Evolutionary conservation across 2,329 filamentous ascomycete species (phyloP).

Genomic region (Fusarium penzigii): DNA sequence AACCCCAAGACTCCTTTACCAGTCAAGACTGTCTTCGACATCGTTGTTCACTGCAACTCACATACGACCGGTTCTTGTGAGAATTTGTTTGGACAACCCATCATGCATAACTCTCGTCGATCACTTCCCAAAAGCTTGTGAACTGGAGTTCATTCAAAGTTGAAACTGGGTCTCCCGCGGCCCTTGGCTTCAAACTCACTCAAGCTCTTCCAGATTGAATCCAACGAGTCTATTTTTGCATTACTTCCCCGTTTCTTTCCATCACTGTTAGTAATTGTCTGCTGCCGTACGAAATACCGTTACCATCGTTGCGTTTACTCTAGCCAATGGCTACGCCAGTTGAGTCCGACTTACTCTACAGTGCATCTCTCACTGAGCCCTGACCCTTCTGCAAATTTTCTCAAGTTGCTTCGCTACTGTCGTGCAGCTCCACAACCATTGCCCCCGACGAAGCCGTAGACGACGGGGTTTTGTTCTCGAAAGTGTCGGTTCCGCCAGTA

Average conservation of each 20-base stretch:
- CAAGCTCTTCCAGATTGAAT: no score
- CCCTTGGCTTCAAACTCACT: no score
- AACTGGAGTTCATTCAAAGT: conserved; percentile 15
- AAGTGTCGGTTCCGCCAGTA: neutral
- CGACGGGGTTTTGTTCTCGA: neutral
- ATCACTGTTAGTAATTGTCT: no score
- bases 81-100: no score
- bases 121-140: conserved; percentile 22
- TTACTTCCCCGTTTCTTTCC: no score
- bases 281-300: no score
- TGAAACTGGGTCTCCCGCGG: conserved; percentile 17
- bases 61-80: no score
- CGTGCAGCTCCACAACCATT: neutral
- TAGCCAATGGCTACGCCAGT: neutral
- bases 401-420: neutral
- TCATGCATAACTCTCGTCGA: conserved; percentile 13
- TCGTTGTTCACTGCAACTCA: no score
- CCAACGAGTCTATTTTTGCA: no score
- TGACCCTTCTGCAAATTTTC: neutral
- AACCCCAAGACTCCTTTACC: neutral
- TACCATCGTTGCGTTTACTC: conserved; percentile 1
- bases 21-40: no score
- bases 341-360: neutral
- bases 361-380: neutral
- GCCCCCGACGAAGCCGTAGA: neutral